phyloP scores from a whole-genome alignment of 2,329 filamentous ascomycete species.

The Alternaria gansuensis region DNA sequence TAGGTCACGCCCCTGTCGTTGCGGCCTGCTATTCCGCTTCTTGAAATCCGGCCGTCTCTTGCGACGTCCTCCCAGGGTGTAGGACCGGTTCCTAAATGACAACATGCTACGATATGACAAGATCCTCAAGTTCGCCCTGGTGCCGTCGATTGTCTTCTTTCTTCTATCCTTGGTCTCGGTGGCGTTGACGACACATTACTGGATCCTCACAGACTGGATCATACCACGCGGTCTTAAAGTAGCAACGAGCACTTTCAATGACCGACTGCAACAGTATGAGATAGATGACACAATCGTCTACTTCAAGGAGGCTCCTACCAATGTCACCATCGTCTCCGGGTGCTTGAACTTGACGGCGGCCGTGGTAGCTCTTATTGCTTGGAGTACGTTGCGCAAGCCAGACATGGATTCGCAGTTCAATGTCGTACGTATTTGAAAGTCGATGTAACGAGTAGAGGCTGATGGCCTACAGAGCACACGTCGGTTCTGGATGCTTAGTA shows the following conservation, averaged over 20 bases:
- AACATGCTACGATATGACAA: conserved; percentile 33
- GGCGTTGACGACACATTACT: conserved; percentile 42
- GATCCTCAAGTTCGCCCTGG: conserved; percentile 35
- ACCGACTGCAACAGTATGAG: conserved; percentile 28
- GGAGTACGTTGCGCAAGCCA: conserved; percentile 34
- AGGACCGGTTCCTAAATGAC: conserved; percentile 9
- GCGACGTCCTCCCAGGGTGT: conserved; percentile 13
- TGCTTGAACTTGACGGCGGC: conserved; percentile 38
- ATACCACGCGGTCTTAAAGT: conserved; percentile 33
- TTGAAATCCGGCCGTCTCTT: conserved; percentile 15
- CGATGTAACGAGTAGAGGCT: conserved; percentile 4
- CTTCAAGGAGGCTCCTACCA: conserved; percentile 35
- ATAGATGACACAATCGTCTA: conserved; percentile 42
- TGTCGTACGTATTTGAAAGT: conserved; percentile 26
- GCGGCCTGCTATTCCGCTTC: conserved; percentile 14
- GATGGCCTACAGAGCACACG: conserved; percentile 32
- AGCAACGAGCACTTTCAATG: conserved; percentile 26
- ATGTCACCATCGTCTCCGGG: conserved; percentile 41
- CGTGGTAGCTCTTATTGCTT: conserved; percentile 38
- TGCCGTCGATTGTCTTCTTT: conserved; percentile 38
- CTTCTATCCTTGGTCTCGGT: conserved; percentile 43
- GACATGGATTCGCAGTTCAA: conserved; percentile 39
- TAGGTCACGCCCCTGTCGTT: conserved; percentile 25
- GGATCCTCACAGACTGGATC: conserved; percentile 45
- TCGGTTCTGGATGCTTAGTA: conserved; percentile 39